Evolutionary conservation across 352 stramenopile genomes (phyloP).

Genomic region (Pythium dissimile): DNA sequence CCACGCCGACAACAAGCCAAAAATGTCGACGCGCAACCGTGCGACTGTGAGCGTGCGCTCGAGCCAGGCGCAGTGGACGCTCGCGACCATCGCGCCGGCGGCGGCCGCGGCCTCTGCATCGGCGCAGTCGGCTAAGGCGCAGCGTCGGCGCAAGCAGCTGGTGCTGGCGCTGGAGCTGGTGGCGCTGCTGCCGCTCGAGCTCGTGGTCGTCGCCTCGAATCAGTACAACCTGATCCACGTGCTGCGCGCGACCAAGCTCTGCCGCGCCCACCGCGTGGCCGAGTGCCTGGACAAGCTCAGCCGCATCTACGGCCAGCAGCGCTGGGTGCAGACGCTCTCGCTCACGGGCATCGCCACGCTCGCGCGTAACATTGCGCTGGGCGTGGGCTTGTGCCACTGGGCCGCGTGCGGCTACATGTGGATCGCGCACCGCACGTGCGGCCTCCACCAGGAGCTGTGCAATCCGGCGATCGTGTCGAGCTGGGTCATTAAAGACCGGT

Average conservation of each 20-base stretch:
- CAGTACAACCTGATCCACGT: conserved; percentile 59
- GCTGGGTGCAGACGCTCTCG: conserved; percentile 45
- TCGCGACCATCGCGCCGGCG: conserved; percentile 32
- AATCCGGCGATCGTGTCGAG: conserved; percentile 38
- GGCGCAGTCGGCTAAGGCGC: conserved; percentile 3
- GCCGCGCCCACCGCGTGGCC: conserved; percentile 42
- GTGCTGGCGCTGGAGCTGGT: conserved; percentile 50
- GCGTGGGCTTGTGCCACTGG: conserved; percentile 43
- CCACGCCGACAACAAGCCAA: conserved; percentile 25
- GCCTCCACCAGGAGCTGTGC: conserved; percentile 47
- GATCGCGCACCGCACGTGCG: conserved; percentile 54
- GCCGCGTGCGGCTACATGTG: conserved; percentile 70
- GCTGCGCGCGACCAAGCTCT: conserved; percentile 55
- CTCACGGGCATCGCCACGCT: conserved; percentile 58
- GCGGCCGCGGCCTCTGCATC: conserved; percentile 12
- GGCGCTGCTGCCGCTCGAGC: conserved; percentile 49
- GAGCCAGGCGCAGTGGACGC: conserved; percentile 42
- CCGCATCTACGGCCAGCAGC: conserved; percentile 46
- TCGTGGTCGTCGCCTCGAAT: conserved; percentile 33
- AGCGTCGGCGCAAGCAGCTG: conserved; percentile 22
- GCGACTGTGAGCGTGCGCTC: conserved; percentile 15
- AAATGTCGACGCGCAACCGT: conserved; percentile 30
- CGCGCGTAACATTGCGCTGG: conserved; percentile 34
- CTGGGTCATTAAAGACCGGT: conserved; percentile 54
- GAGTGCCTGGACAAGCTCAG: conserved; percentile 36